Evolutionary conservation across 2,329 filamentous ascomycete genomes (phyloP).

Genomic region (Penicillium nordicum): DNA sequence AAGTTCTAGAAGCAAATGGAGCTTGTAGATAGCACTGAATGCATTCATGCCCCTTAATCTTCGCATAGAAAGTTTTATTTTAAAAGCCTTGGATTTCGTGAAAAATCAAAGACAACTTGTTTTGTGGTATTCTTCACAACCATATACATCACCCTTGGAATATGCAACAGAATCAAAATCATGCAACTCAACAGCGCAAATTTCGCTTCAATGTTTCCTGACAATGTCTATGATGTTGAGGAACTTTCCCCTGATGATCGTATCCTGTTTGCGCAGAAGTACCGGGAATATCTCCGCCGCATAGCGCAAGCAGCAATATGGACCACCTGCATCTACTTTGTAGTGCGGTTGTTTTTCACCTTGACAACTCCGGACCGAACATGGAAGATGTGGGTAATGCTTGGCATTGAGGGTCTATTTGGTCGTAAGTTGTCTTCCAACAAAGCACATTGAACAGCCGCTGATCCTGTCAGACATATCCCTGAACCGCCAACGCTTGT

Average conservation of each 20-base stretch:
- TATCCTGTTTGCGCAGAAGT: constrained; percentile 11
- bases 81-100: neutral
- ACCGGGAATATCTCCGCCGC: constrained; percentile 17
- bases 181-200: neutral
- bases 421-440: constrained; percentile 17
- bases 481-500: constrained; percentile 25
- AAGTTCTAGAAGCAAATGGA: neutral
- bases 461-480: constrained; percentile 15
- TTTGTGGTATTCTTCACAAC: neutral
- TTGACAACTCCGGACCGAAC: constrained; percentile 8
- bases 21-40: neutral
- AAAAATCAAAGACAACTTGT: neutral
- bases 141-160: neutral
- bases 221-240: constrained; percentile 14
- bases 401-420: constrained; percentile 25
- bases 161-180: constrained; percentile 1
- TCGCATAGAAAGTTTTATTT: neutral
- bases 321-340: constrained; percentile 21
- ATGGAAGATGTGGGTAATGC: constrained; percentile 29
- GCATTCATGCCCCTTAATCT: neutral
- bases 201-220: constrained; percentile 11
- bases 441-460: neutral
- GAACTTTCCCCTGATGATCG: constrained; percentile 22
- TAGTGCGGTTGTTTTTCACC: constrained; percentile 15
- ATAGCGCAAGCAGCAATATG: constrained; percentile 19